A percentile compares a stretch with the other conserved stretches of the same genome.
These are phyloP conservation scores for Daldinia eschscholtzii DNA, from an alignment of 2,329 filamentous ascomycete genomes.

Conservation along the genomic window DNA sequence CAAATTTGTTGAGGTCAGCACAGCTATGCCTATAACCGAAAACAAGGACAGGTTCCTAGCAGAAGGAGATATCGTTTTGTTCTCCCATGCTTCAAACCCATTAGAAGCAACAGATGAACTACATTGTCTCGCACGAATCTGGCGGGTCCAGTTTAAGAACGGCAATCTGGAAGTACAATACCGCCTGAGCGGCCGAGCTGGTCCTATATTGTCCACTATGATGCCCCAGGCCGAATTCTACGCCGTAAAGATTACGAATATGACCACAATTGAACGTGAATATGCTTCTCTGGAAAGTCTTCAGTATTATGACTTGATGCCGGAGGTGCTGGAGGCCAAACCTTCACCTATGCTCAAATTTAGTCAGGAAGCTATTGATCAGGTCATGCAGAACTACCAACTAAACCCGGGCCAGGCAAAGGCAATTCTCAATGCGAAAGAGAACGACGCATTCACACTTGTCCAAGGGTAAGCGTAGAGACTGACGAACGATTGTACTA, in stretches of 20 bases:
- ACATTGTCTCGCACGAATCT: conserved; percentile 89
- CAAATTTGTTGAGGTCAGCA: conserved; percentile 91
- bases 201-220: conserved; percentile 72
- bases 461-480: conserved; percentile 79
- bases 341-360: conserved; percentile 91
- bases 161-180: conserved; percentile 86
- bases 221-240: conserved; percentile 77
- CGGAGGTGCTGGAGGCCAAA: conserved; percentile 89
- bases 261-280: conserved; percentile 95
- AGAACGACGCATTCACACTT: conserved; percentile 96
- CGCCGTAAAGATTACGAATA: conserved; percentile 87
- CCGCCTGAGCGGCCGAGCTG: conserved; percentile 77
- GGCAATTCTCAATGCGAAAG: conserved; percentile 89
- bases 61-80: conserved; percentile 89
- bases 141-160: conserved; percentile 83
- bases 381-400: conserved; percentile 80
- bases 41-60: conserved; percentile 78
- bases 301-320: conserved; percentile 95
- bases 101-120: conserved; percentile 73
- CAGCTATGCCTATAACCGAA: conserved; percentile 77
- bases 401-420: conserved; percentile 91
- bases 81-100: conserved; percentile 81
- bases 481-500: not conserved
- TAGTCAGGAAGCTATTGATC: conserved; percentile 76
- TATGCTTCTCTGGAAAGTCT: conserved; percentile 91